A percentile compares a stretch with the other conserved stretches of the same genome.
These are phyloP conservation scores for Glonium stellatum DNA, from an alignment of 495 filamentous ascomycete genomes.

Conservation along the genomic window DNA sequence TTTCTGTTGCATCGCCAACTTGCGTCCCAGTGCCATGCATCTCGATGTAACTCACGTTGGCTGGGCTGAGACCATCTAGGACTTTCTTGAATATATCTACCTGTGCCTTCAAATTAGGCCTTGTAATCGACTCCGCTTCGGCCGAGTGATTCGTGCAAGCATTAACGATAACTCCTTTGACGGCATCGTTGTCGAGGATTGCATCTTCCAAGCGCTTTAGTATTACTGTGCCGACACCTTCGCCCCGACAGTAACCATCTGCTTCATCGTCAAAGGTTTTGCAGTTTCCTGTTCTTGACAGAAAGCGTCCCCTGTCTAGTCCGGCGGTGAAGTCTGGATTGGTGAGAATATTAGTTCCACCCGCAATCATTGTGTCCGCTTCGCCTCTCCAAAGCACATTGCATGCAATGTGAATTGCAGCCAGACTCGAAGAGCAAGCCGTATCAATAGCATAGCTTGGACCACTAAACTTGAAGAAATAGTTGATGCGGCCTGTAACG, in stretches of 20 bases:
- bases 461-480: conserved; percentile 9
- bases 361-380: conserved; percentile 38
- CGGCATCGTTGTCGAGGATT: conserved; percentile 33
- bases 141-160: conserved; percentile 34
- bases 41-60: conserved; percentile 34
- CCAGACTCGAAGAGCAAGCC: conserved; percentile 37
- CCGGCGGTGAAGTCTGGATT: conserved; percentile 35
- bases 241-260: conserved; percentile 40
- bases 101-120: conserved; percentile 32
- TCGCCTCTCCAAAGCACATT: conserved; percentile 36
- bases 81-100: conserved; percentile 20
- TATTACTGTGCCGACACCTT: conserved; percentile 32
- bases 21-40: conserved; percentile 42
- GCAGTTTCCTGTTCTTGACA: conserved; percentile 38
- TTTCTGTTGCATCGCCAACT: conserved; percentile 3
- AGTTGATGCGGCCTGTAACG: conserved; percentile 34
- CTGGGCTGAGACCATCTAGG: conserved; percentile 17
- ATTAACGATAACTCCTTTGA: conserved; percentile 30
- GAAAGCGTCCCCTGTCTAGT: conserved; percentile 35
- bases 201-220: conserved; percentile 31
- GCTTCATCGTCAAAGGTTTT: conserved; percentile 41
- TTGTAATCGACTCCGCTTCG: conserved; percentile 37
- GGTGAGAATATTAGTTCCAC: conserved; percentile 38
- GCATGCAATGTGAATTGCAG: conserved; percentile 34
- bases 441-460: conserved; percentile 23